Base-by-base conservation (phyloP, 2,329 filamentous ascomycete genomes). In the Fusarium anthophilum region DNA sequence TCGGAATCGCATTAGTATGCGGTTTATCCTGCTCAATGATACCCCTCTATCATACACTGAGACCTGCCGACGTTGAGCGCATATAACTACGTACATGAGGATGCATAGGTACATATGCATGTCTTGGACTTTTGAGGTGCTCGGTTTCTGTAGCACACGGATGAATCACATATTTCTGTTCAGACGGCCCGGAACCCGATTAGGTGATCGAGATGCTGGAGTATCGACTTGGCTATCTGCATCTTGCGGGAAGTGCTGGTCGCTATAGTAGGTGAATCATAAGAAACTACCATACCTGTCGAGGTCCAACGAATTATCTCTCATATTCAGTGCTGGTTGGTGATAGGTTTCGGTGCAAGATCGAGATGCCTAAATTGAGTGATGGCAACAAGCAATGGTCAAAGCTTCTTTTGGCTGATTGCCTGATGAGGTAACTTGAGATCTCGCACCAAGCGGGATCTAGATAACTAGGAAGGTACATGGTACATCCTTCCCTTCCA, bases 371-470 rank as follows among this genome's bases (percentile, higher is more conserved):
- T 39, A 56, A 62, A 62, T 72, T 37, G 57, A 71, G 70, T 39
- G 57, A 32, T 45, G 35, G 65, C 20, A 64, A 63, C 50, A 71
- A 70, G 67, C 45, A 54, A 64, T 69, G 69, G 69, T 55, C 63
- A 69, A 72, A 72, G 61, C 67, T 71, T 67, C n/a, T 24, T 39
- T 54, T 30, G 30, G 26, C 30, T 24, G 26, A 28, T 72, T 74
- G 39, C 71, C 72, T 64, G 55, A 74, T 72, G 67, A 75, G 63
- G 72, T 55, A 75, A 72, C 47, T 69, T 54, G 59, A 67, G 63
- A 74, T 74, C 72, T 75, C 63, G 68, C 62, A 66, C 64, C 54
- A 44, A 56, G 59, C 56, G 72, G 68, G 71, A 74, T 74, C 71
- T 74, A 69, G 63, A 67, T 58, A 20, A 39, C n/a, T n/a, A 41